Base-by-base conservation (phyloP, 208 protist genomes). In the Balamuthia mandrillaris region DNA sequence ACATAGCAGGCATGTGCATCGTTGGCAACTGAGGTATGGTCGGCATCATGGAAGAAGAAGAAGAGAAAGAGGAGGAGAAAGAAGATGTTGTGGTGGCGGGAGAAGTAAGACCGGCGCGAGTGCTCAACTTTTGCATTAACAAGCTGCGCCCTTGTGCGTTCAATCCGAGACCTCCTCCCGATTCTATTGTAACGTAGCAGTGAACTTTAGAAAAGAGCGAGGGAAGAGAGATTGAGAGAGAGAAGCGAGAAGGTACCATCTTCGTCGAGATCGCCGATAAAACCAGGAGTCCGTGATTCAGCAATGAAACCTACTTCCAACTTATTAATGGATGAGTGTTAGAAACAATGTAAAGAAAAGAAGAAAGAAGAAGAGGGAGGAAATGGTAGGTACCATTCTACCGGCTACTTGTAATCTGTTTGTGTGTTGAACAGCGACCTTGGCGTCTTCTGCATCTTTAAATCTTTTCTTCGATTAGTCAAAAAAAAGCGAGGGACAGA, bases 361-460 rank as follows among this genome's bases (percentile, higher is more conserved):
- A n/a, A n/a, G n/a, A n/a, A n/a, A n/a, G n/a, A n/a, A n/a, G n/a
- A n/a, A n/a, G n/a, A n/a, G 39, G 66, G 16, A 14, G 31, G 33
- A 14, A 39, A 24, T 14, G 66, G 12, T 27, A 83, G 37, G 31
- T 24, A 6, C 16, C 70, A 29, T 56, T 60, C 88, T 60, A 16
- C 88, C 90, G 9, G 58, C 81, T 12, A 92, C 58, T 21, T 91
- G 87, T 65, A 89, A 85, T 21, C 90, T 88, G 58, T 92, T 91
- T 27, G 81, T 51, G 33, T 90, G 70, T 27, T 81, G 54, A 31
- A 92, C 58, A 16, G 88, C 85, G 47, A 81, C 75, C 39, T 90
- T 90, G 18, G 88, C 90, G 47, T 91, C 88, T 29, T 88, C 82
- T 24, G 88, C 7, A 60, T 75, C n/a, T 56, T 56, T 56, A 56